Base-by-base conservation (phyloP, 1,284 basidiomycete species). In the Inonotus obliquus region DNA sequence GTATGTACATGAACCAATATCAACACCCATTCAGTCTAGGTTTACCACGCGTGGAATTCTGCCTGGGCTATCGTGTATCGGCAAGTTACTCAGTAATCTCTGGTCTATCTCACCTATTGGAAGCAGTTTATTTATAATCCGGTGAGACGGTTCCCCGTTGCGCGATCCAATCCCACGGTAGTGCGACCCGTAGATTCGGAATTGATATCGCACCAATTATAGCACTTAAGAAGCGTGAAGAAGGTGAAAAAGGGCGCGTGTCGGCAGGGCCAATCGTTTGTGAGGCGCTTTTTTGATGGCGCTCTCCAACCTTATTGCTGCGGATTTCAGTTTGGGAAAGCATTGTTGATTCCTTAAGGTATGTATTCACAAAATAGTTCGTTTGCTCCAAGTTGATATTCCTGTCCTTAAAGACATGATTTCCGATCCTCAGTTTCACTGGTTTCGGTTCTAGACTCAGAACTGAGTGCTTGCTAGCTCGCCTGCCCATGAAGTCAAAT, bases 201-300 rank as follows among this genome's bases (percentile, higher is more conserved):
- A 23, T 48, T 39, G 25, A 55, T 9, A 41, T 44, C 37, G 25
- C 39, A 25, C 17, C 17, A 52, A 17, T 27, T 25, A 47, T 57
- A 57, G 41, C 21, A 25, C 21, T 19, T 2, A 45, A 25, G 55
- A 44, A 29, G 52, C 10, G 52, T 9, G 49, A 59, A 53, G 58
- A 23, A 11, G 2, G 25, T 14, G 45, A 32, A 49, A 32, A 59
- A 51, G 29, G 47, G 58, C 57, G 57, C 39, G 58, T 54, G 37
- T 49, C 27, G 44, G 41, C 25, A 44, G 51, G 56, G 27, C 32
- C n/a, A 29, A 58, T 58, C 56, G 49, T 7, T 10, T 48, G 25
- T 60, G 59, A 55, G 45, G 53, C 27, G 59, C 59, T 52, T 37
- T 23, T n/a, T 41, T 60, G 52, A 60, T 60, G 52, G 59, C 59